Evolutionary conservation across 2,329 filamentous ascomycete species (phyloP).

Genomic region (Penicillium nordicum): DNA sequence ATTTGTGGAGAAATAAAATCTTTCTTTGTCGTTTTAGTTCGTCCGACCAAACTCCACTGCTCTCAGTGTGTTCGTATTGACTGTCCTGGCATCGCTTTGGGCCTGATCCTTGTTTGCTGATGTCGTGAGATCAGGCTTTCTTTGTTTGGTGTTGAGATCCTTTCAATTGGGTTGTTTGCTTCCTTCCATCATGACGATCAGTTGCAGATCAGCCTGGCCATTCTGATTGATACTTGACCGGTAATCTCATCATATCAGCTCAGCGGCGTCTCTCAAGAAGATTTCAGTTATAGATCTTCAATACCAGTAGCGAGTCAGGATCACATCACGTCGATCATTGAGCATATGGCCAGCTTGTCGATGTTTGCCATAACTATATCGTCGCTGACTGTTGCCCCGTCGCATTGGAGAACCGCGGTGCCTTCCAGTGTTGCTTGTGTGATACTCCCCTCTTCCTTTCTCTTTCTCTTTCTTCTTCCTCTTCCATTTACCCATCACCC

Average conservation of each 20-base stretch:
- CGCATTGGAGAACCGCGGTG: neutral
- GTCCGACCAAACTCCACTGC: neutral
- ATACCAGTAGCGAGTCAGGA: neutral
- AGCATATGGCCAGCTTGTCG: neutral
- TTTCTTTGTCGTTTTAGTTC: constrained; percentile 1
- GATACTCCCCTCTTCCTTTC: neutral
- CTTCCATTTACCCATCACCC: neutral
- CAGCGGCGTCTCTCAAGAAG: neutral
- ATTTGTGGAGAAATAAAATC: constrained; percentile 2
- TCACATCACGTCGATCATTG: neutral
- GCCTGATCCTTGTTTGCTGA: neutral
- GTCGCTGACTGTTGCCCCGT: neutral
- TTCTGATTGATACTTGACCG: neutral
- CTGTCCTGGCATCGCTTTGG: neutral
- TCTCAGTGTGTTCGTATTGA: neutral
- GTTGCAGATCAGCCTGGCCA: neutral
- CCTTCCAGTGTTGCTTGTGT: neutral
- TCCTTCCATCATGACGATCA: neutral
- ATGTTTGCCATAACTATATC: neutral
- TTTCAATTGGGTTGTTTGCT: neutral
- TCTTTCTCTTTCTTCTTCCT: neutral
- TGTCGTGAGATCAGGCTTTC: neutral
- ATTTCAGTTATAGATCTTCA: neutral
- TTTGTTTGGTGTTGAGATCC: neutral
- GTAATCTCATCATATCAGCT: neutral